These are phyloP conservation scores for Claviceps capensis DNA, from an alignment of 2,329 filamentous ascomycete genomes.

Conservation along the genomic window DNA sequence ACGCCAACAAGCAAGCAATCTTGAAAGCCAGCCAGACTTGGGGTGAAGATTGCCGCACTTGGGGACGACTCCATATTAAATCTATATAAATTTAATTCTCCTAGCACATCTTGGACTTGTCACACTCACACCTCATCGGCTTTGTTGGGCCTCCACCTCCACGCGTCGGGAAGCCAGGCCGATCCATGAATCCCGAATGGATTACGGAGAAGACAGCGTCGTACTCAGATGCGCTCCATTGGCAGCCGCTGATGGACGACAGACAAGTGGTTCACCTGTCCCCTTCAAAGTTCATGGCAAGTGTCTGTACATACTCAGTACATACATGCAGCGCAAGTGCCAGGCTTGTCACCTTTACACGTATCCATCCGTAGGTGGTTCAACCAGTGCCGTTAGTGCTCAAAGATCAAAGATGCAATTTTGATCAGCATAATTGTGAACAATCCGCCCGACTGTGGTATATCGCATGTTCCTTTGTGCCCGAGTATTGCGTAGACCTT, in stretches of 20 bases:
- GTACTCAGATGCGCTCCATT: slow-evolving; percentile 4
- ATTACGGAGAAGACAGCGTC: slow-evolving; percentile 2
- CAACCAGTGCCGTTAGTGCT: no score
- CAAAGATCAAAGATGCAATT: no score
- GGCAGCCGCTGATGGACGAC: not conserved
- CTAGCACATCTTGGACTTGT: not conserved
- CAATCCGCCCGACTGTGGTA: no score
- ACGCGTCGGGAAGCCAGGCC: slow-evolving; percentile 3
- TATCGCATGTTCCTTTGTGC: no score
- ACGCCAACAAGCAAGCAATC: no score
- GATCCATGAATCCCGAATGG: slow-evolving; percentile 4
- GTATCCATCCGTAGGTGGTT: no score
- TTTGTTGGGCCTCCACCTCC: slow-evolving; percentile 3
- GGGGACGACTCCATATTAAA: not conserved
- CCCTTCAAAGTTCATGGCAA: not conserved
- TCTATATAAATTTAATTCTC: not conserved
- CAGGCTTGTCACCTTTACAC: no score
- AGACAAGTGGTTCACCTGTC: not conserved
- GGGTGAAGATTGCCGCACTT: not conserved
- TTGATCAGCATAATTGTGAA: no score
- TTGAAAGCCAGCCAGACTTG: not conserved
- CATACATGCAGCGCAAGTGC: no score
- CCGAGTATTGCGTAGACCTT: no score
- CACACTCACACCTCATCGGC: not conserved
- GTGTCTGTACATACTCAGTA: not conserved